Base-by-base conservation (phyloP, 345 rosid species). In the Raphanus sativus region DNA sequence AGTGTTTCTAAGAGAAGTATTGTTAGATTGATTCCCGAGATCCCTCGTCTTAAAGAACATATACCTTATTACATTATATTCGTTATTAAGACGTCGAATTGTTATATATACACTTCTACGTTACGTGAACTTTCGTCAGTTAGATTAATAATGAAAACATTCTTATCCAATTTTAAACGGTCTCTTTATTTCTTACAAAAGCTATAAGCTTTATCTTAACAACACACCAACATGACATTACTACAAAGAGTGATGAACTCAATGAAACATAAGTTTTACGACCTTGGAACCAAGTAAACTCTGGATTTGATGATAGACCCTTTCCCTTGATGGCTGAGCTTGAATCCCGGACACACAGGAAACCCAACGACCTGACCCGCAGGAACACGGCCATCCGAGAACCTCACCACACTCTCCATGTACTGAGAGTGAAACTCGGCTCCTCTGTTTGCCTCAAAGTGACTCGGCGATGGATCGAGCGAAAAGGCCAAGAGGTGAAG, bases 401-500 rank as follows among this genome's bases (percentile, higher is more conserved):
- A 80, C 69, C 81, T 90, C 76, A 89, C 87, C 0, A 87, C 97
- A 55, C 97, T 95, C 70, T 92, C 98, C 98, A 91, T 91, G 73
- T 90, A 91, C 80, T 83, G 86, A 45, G 94, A 86, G 72, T 89
- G 96, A 80, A 83, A 91, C 78, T 86, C 92, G 0, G 94, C 97
- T 75, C 97, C 97, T 77, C 90, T 82, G 58, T 88, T 89, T 2
- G 97, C 96, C 73, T 95, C 91, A 62, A 95, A 91, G 82, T 87
- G 93, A 76, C 90, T 84, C 0, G 99, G 98, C 0, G 90, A 77
- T 15, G 96, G 97, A 36, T 95, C 92, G 1, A 92, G 98, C 1
- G 97, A 89, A 82, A 95, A 95, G 12, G 98, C 98, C 74, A 95
- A 85, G 82, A 92, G 82, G 76, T 95, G 99, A 74, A 92, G 97